phyloP scores from a whole-genome alignment of 129 eudicot genomes.

The Helianthus tuberosus region DNA sequence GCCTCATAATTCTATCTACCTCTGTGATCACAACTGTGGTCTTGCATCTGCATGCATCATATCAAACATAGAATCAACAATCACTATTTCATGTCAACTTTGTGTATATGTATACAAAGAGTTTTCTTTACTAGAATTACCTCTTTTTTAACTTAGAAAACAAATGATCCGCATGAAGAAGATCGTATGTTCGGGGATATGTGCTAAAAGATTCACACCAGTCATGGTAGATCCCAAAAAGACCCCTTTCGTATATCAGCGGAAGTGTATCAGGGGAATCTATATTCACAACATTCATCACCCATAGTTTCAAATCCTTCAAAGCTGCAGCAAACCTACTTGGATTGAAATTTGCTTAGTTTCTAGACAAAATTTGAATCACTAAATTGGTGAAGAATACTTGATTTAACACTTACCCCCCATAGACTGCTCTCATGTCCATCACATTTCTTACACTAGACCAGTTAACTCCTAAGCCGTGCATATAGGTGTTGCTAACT shows the following conservation, averaged over 20 bases:
- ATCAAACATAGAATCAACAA: too few species aligned
- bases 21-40: conserved; percentile 60
- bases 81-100: too few species aligned
- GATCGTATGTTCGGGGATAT: conserved; percentile 84
- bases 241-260: conserved; percentile 80
- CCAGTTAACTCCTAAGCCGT: conserved; percentile 78
- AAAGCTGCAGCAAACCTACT: conserved; percentile 84
- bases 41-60: conserved; percentile 30
- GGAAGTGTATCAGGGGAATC: conserved; percentile 88
- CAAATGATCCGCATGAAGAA: conserved; percentile 83
- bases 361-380: not conserved
- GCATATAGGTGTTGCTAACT: conserved; percentile 58
- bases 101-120: too few species aligned
- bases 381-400: not conserved
- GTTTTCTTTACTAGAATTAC: conserved; percentile 19
- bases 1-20: conserved; percentile 76
- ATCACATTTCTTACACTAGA: conserved; percentile 74
- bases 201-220: conserved; percentile 98
- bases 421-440: conserved; percentile 97
- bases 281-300: conserved; percentile 74
- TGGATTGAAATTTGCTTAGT: not conserved
- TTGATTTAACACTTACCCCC: conserved; percentile 62
- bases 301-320: conserved; percentile 80
- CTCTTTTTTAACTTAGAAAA: conserved; percentile 73
- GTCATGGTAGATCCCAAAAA: conserved; percentile 89